Base-by-base conservation (phyloP, 1,284 basidiomycete genomes). In the Kwoniella shivajii region DNA sequence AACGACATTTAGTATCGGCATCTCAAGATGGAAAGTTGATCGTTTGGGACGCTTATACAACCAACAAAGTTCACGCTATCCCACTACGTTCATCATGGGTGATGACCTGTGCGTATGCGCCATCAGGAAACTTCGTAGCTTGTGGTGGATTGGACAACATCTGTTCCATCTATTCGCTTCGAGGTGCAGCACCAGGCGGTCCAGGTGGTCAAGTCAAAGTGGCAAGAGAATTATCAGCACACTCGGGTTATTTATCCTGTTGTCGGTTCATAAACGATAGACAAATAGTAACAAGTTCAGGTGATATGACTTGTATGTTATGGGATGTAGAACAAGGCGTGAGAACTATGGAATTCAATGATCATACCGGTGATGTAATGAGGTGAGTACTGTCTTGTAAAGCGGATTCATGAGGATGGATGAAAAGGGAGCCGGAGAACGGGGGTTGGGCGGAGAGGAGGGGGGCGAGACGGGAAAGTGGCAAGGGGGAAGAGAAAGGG, bases 311-410 rank as follows among this genome's bases (percentile, higher is more conserved):
- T 38, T 98, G 96, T 78, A 98, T 99, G 92, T 84, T 98, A 37
- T 99, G 96, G 95, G 95, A 99, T 79, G 91, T 99, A 64, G 94
- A 98, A 78, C 91, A 92, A 27, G 96, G 95, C 64, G 91, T 93
- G 2, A 84, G 93, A 60, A 89, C 93, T 14, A 88, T 92, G 67
- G 95, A 98, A 80, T 99, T 99, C 79, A 95, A 90, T 74, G 96
- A 98, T 79, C 96, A 99, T 77, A 97, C 94, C 14, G 96, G 95
- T 44, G 95, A 99, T 81, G 95, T 99, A 59, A 98, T 98, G 95
- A 96, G 91, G 92, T 94, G 69, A 63, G 82, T 68, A 29, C 18
- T 22, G 22, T 18, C 34, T 38, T 16, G 13, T 22, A 16, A 39
- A 39, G n/a, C n/a, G n/a, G n/a, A 39, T 39, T 2, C 18, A 6